Evolutionary conservation across 352 stramenopile genomes (phyloP).

Genomic region (Thalassiosira oceanica): DNA sequence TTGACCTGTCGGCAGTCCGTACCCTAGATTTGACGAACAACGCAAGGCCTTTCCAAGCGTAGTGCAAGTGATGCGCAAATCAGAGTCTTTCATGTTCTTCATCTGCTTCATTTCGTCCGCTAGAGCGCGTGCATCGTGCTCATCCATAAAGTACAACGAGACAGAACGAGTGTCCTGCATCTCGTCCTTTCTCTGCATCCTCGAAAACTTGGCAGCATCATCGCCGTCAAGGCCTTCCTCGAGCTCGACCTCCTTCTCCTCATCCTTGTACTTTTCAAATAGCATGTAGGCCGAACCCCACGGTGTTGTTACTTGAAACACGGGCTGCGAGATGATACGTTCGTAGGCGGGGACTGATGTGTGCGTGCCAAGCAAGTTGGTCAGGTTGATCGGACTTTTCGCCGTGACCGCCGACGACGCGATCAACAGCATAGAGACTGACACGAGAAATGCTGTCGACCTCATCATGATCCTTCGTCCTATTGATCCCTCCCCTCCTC

Average conservation of each 20-base stretch:
- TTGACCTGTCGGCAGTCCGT: conserved; percentile 61
- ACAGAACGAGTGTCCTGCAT: conserved; percentile 50
- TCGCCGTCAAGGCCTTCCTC: conserved; percentile 1
- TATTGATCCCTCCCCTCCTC: no score
- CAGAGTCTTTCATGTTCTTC: conserved; percentile 61
- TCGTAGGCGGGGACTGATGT: conserved; percentile 57
- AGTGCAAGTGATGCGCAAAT: conserved; percentile 64
- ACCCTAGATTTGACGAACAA: conserved; percentile 51
- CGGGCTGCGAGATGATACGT: conserved; percentile 60
- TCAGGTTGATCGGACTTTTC: no score
- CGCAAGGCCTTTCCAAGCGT: conserved; percentile 65
- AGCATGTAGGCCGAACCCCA: conserved; percentile 78
- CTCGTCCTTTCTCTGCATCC: conserved; percentile 39
- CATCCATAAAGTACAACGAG: conserved; percentile 73
- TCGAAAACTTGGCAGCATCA: conserved; percentile 16
- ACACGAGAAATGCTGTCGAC: no score
- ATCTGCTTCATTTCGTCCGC: conserved; percentile 74
- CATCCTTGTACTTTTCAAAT: conserved; percentile 63
- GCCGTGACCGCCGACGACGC: no score
- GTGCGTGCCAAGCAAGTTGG: conserved; percentile 27
- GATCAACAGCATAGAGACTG: no score
- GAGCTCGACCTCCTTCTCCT: conserved; percentile 32
- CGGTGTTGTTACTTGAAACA: conserved; percentile 75
- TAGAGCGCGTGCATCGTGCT: conserved; percentile 63
- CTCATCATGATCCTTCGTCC: no score